Base-by-base conservation (phyloP, 164 flowering plant species). In the Vitis labrusca region DNA sequence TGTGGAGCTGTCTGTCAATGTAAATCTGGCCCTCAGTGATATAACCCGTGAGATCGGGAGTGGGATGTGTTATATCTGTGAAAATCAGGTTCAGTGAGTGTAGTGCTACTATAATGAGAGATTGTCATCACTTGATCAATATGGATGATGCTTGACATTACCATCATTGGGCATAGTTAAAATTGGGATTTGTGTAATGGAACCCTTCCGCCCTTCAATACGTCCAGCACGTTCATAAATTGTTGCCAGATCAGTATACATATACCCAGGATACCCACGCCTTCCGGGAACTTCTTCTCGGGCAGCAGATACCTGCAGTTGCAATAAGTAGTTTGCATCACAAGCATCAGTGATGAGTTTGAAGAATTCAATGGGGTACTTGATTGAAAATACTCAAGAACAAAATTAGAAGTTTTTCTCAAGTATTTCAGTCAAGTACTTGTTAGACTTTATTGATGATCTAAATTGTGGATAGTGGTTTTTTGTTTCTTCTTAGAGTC, bases 211-310 rank as follows among this genome's bases (percentile, higher is more conserved):
- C 23, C 99, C 99, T 85, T 93, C 97, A 76, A 95, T 95, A 77
- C 97, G 89, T 65, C 97, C 99, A 71, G 99, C 99, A 73, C 99
- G 93, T 76, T 95, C 99, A 74, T 95, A 95, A 30, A 95, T 95
- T 67, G 94, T 87, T 11, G 99, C 99, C 71, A 93, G 84, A 88
- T 93, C 98, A 67, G 99, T 95, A 64, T 95, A 93, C 99, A 95
- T 95, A 74, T 93, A 91, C 68, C 99, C 98, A 70, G 99, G 99
- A 81, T 95, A 93, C 10, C 99, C 99, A 89, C 98, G 97, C 63
- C 98, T 89, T 74, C 99, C 97, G 29, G 99, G 99, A 61, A 95
- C 99, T 85, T 95, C 99, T 69, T 95, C 99, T 63, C 99, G 83
- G 37, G 99, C 99, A 77, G 99, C 99, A 85, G 98, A 95, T n/a